These are phyloP conservation scores for Vitis labrusca DNA, from an alignment of 164 flowering plant species.

Conservation along the genomic window DNA sequence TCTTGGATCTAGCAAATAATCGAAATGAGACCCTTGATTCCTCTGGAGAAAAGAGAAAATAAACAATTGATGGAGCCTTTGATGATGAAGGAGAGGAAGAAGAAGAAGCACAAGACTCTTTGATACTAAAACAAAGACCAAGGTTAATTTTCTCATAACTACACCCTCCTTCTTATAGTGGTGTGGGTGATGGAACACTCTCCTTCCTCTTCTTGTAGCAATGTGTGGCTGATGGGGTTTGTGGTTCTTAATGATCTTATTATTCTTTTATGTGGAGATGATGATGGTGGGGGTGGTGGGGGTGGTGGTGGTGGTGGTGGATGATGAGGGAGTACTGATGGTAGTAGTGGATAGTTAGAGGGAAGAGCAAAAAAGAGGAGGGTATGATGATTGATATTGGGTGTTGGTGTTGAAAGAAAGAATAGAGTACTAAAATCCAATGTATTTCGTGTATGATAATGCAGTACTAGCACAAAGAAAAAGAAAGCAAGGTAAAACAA, in stretches of 20 bases:
- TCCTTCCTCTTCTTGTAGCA: neutral
- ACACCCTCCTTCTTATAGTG: neutral
- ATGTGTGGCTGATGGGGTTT: too few species aligned
- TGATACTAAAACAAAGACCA: neutral
- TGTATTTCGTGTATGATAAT: slow-evolving; percentile 16
- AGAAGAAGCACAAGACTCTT: too few species aligned
- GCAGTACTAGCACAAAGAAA: too few species aligned
- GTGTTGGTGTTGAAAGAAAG: slow-evolving; percentile 22
- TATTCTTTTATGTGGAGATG: neutral
- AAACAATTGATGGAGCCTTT: neutral
- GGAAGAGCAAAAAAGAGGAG: slow-evolving; percentile 18
- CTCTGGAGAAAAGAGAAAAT: slow-evolving; percentile 8
- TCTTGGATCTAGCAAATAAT: slow-evolving; percentile 26
- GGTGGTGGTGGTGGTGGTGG: slow-evolving; percentile 7
- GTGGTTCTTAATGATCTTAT: slow-evolving; percentile 5
- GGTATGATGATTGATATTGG: slow-evolving; percentile 49
- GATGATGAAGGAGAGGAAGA: neutral
- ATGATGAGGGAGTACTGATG: slow-evolving; percentile 36
- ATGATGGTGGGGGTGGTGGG: neutral
- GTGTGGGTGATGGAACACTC: too few species aligned
- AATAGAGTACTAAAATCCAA: slow-evolving; percentile 25
- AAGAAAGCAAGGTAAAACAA: too few species aligned
- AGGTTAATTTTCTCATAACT: slow-evolving; percentile 1
- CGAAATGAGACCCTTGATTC: slow-evolving; percentile 38
- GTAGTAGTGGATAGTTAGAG: slow-evolving; percentile 14